A percentile compares a stretch with the other conserved stretches of the same genome.
Evolutionary conservation across 2,329 filamentous ascomycete species (phyloP).

Genomic region (Neoarthrinium moseri): DNA sequence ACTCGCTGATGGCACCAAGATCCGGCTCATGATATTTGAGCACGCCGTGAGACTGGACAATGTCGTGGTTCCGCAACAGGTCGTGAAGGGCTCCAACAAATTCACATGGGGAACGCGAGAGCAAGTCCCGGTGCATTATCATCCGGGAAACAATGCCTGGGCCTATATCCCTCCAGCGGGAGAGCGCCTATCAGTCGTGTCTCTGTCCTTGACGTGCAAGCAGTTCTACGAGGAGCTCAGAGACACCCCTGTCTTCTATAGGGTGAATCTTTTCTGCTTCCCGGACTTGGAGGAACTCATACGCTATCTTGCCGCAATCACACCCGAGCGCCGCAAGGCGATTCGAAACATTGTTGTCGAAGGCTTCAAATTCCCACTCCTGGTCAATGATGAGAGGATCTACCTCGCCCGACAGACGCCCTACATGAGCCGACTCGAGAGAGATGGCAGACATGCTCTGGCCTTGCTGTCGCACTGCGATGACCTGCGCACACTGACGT

Average conservation of each 20-base stretch:
- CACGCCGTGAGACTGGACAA: constrained; percentile 7
- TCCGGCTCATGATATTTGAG: constrained; percentile 11
- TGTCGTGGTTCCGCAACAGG: constrained; percentile 6
- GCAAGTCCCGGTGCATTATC: constrained; percentile 4
- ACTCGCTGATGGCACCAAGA: neutral
- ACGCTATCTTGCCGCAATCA: constrained; percentile 9
- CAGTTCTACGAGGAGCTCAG: constrained; percentile 11
- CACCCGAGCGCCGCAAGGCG: constrained; percentile 10
- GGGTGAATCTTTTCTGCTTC: constrained; percentile 11
- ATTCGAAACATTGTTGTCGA: constrained; percentile 6
- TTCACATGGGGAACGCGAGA: constrained; percentile 9
- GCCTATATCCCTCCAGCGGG: neutral
- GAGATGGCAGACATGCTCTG: neutral
- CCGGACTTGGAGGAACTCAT: neutral
- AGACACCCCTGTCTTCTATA: constrained; percentile 9
- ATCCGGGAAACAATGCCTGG: constrained; percentile 1
- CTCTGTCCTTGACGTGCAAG: constrained; percentile 7
- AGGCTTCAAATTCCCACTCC: neutral
- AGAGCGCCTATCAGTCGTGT: constrained; percentile 1
- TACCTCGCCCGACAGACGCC: neutral
- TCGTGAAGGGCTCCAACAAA: constrained; percentile 9
- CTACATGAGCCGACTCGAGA: too few relatives aligned
- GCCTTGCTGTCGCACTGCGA: neutral
- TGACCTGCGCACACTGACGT: neutral
- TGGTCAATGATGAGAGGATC: neutral